Evolutionary conservation across 345 rosid species (phyloP), one percentile per base, ranked within the genome.

Genomic region (Noccaea caerulescens): DNA sequence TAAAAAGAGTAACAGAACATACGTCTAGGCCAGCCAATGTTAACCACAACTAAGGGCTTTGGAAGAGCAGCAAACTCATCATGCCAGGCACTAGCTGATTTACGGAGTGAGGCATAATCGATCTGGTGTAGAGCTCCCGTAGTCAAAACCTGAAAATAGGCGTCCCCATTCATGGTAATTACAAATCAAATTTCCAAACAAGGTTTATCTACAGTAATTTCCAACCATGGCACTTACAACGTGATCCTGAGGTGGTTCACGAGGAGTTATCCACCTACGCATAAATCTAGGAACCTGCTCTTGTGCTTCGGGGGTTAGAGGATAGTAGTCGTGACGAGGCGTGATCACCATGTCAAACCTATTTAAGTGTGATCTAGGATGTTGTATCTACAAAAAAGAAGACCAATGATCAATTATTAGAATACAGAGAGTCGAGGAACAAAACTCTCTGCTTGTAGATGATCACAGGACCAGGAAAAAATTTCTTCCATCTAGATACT

Each of bases 281-380:
- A 94, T 77, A 76, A 91, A 84, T 53, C 75, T 79, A 72, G 99
- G 99, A 78, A 91, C 81, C 80, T 84, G 85, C 80, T 83, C 82
- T 77, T 84, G 88, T 25, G 83, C 99, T 76, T 89, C 82, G 7
- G 86, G 84, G 51, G 97, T 84, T 78, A 91, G 74, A 79, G 96
- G 91, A 83, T 91, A 94, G 75, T 81, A 94, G 81, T 94, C 98
- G 45, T 91, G 99, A 54, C 72, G 84, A 68, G 99, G 99, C 36
- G 99, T 86, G 55, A 94, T 86, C 75, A 94, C 96, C 86, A 94
- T 69, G 79, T 94, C 99, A 85, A 94, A 94, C 82, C 96, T 88
- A 72, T 84, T 82, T 80, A 91, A 78, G 11, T 77, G 84, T n/a
- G 85, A 75, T 87, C 98, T 85, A 10, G 99, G 99, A 83, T 89